phyloP scores from a whole-genome alignment of 805 yeast species.

The Torulaspora indica region DNA sequence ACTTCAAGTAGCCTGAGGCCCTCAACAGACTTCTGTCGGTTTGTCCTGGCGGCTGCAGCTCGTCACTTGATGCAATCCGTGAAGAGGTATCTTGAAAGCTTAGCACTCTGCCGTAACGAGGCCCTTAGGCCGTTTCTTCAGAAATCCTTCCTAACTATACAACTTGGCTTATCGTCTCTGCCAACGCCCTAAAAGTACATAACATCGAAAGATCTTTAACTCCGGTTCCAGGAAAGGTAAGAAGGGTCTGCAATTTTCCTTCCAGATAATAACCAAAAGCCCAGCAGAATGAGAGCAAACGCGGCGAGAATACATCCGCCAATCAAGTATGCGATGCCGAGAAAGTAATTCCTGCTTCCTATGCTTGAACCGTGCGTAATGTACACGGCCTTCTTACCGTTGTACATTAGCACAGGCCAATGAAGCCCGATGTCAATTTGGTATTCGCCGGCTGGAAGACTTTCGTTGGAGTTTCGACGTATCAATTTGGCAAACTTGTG shows the following conservation, averaged over 20 bases:
- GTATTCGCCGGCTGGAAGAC: conserved; percentile 54
- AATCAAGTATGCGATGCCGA: conserved; percentile 70
- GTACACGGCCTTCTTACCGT: conserved; percentile 64
- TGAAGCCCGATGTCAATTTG: conserved; percentile 65
- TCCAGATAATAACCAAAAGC: conserved; percentile 57
- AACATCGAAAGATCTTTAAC: not conserved
- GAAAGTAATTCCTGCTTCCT: conserved; percentile 71
- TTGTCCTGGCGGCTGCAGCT: too few relatives aligned
- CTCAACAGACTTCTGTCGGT: not conserved
- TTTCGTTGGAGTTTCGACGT: conserved; percentile 55
- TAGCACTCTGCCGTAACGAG: too few relatives aligned
- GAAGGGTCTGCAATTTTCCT: conserved; percentile 69
- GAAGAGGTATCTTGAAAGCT: too few relatives aligned
- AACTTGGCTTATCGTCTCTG: conserved; percentile 3
- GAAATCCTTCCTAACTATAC: not conserved
- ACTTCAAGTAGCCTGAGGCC: not conserved
- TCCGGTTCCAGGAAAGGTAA: conserved; percentile 63
- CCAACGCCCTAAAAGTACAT: not conserved
- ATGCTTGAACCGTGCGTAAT: conserved; percentile 65
- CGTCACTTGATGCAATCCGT: too few relatives aligned
- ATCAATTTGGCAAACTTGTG: conserved; percentile 63
- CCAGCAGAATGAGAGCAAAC: conserved; percentile 48
- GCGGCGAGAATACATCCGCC: conserved; percentile 67
- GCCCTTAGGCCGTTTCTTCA: too few relatives aligned
- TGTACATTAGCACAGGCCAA: conserved; percentile 68